Conservation (phyloP, 169 alveolate species). For the Babesia bovis region DNA sequence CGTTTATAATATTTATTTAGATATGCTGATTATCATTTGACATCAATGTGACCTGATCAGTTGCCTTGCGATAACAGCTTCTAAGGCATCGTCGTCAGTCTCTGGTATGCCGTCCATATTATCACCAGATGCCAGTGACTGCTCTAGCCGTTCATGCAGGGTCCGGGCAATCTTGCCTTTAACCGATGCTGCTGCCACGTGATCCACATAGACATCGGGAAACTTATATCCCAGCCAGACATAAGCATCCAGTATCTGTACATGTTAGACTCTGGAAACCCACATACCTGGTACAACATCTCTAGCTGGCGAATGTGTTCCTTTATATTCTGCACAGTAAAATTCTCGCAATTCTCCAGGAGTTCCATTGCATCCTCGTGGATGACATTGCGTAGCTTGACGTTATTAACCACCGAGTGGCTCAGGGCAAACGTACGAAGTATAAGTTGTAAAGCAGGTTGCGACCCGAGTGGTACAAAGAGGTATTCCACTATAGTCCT, state of each 20-base stretch:
- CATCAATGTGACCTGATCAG: no score
- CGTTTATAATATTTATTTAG: no score
- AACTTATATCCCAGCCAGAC: conserved; percentile 54
- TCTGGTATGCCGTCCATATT: not conserved
- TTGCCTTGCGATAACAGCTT: conserved; percentile 20
- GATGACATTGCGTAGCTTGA: conserved; percentile 33
- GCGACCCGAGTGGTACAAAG: conserved; percentile 55
- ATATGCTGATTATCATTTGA: no score
- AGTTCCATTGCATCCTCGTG: conserved; percentile 19
- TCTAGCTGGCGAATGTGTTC: conserved; percentile 31
- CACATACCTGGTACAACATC: conserved; percentile 40
- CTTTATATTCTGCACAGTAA: not conserved
- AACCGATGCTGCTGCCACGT: conserved; percentile 24
- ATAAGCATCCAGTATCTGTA: conserved; percentile 48
- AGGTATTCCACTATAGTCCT: conserved; percentile 42
- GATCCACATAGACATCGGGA: conserved; percentile 52
- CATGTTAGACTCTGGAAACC: not conserved
- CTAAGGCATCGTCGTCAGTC: conserved; percentile 7
- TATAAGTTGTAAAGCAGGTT: conserved; percentile 27
- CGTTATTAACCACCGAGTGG: conserved; percentile 48
- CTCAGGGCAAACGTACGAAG: conserved; percentile 56
- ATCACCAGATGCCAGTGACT: not conserved
- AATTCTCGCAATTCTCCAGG: not conserved
- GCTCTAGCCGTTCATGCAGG: conserved; percentile 16
- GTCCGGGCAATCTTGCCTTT: conserved; percentile 19